phyloP scores from a whole-genome alignment of 352 stramenopile species.

The Phytophthora tubulina region DNA sequence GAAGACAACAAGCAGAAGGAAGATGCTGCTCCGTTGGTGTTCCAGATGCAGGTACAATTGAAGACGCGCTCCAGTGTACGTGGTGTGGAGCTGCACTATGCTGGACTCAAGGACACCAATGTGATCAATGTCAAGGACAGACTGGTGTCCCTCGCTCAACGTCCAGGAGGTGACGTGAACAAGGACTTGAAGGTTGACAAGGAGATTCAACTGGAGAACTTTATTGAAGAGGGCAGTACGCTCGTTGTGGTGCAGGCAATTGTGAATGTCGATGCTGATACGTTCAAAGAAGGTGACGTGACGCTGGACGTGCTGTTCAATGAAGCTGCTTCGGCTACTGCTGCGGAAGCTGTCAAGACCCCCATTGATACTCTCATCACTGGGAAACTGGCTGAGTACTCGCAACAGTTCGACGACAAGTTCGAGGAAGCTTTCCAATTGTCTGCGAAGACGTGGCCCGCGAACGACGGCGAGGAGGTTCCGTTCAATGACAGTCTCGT shows the following conservation, averaged over 20 bases:
- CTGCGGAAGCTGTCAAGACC: constrained; percentile 22
- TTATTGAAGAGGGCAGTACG: constrained; percentile 74
- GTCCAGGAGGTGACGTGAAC: constrained; percentile 24
- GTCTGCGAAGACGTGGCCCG: constrained; percentile 44
- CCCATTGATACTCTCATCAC: constrained; percentile 37
- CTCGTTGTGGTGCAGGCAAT: constrained; percentile 79
- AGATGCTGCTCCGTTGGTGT: constrained; percentile 49
- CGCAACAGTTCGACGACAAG: constrained; percentile 60
- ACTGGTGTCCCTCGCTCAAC: constrained; percentile 56
- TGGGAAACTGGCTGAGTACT: constrained; percentile 27
- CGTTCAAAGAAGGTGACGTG: constrained; percentile 57
- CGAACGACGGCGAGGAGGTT: constrained; percentile 18
- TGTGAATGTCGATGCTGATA: constrained; percentile 50
- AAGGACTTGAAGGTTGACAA: constrained; percentile 43
- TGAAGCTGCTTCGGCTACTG: constrained; percentile 40
- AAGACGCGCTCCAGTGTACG: constrained; percentile 47
- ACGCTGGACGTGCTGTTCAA: constrained; percentile 75
- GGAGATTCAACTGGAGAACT: constrained; percentile 71
- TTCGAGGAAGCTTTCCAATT: constrained; percentile 72
- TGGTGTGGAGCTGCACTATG: constrained; percentile 61
- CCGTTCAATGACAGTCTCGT: constrained; percentile 68
- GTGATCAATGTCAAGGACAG: constrained; percentile 80
- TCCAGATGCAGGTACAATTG: constrained; percentile 63
- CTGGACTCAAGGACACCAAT: constrained; percentile 66
- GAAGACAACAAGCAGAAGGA: constrained; percentile 15